Percentiles rank a stretch among this genome's conserved stretches.
Conservation (phyloP, 306 rosid genomes). For the Biancaea sappan region DNA sequence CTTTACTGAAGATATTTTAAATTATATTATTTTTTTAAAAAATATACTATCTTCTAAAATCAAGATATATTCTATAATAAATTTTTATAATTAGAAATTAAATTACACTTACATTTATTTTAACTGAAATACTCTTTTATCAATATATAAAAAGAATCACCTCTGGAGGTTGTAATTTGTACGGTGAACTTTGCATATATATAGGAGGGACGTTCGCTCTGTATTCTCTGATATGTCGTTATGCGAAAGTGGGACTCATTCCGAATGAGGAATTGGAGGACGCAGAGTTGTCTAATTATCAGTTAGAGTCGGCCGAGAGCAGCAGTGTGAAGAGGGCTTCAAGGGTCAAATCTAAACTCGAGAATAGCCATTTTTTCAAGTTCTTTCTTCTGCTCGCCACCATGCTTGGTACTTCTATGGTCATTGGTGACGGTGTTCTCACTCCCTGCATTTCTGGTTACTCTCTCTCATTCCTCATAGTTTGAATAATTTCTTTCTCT, state of each 20-base stretch:
- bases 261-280: constrained; percentile 73
- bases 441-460: constrained; percentile 78
- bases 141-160: too few relatives aligned
- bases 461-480: background rate
- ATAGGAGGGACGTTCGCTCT: constrained; percentile 79
- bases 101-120: too few relatives aligned
- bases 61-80: too few relatives aligned
- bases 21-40: too few relatives aligned
- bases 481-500: background rate
- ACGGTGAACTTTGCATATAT: background rate
- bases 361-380: constrained; percentile 49
- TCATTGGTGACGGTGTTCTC: constrained; percentile 80
- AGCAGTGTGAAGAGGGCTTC: constrained; percentile 51
- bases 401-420: constrained; percentile 86
- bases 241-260: constrained; percentile 55
- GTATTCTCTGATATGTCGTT: constrained; percentile 74
- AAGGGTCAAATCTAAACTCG: constrained; percentile 48
- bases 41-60: too few relatives aligned
- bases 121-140: too few relatives aligned
- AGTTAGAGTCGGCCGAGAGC: constrained; percentile 43
- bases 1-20: too few relatives aligned
- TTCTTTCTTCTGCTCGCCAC: constrained; percentile 54
- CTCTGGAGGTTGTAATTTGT: background rate
- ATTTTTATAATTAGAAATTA: too few relatives aligned
- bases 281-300: constrained; percentile 53